A percentile compares a stretch with the other conserved stretches of the same genome.
These are phyloP conservation scores for Olyra latifolia DNA, from an alignment of 176 grass and related monocot genomes.

Conservation along the genomic window DNA sequence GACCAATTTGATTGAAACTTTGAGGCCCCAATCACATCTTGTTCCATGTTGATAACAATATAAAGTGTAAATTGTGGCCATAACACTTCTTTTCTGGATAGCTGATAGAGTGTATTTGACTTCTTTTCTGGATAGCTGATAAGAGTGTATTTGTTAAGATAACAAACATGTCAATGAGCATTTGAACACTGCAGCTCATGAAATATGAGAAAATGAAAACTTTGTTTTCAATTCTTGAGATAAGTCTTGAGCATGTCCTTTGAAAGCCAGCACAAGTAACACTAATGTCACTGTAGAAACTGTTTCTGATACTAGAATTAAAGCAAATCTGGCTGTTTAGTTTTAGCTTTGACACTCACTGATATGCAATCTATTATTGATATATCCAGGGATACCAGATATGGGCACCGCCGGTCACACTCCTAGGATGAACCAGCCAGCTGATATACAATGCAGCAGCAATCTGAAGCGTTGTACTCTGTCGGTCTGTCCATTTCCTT, in stretches of 20 bases:
- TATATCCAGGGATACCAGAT: slow-evolving; percentile 48
- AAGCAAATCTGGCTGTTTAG: neutral
- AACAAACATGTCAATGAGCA: neutral
- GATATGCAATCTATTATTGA: slow-evolving; percentile 3
- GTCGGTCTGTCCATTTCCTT: slow-evolving; percentile 3
- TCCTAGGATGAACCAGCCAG: slow-evolving; percentile 29
- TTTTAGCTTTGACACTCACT: neutral
- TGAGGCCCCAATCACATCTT: neutral
- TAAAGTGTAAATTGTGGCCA: neutral
- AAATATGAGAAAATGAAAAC: neutral
- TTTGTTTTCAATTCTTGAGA: slow-evolving; percentile 8
- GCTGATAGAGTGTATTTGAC: neutral
- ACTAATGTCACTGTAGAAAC: neutral
- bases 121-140: too few relatives aligned
- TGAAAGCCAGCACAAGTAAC: neutral
- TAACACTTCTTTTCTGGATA: neutral
- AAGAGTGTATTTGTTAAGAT: too few relatives aligned
- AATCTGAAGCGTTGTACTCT: neutral
- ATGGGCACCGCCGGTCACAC: slow-evolving; percentile 30
- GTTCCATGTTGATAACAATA: neutral
- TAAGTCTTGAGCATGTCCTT: neutral
- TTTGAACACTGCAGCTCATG: neutral
- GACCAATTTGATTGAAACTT: neutral
- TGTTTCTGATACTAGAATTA: neutral
- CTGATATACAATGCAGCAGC: neutral